phyloP scores from a whole-genome alignment of 1,284 basidiomycete species.

The Ceratobasidium theobromae region DNA sequence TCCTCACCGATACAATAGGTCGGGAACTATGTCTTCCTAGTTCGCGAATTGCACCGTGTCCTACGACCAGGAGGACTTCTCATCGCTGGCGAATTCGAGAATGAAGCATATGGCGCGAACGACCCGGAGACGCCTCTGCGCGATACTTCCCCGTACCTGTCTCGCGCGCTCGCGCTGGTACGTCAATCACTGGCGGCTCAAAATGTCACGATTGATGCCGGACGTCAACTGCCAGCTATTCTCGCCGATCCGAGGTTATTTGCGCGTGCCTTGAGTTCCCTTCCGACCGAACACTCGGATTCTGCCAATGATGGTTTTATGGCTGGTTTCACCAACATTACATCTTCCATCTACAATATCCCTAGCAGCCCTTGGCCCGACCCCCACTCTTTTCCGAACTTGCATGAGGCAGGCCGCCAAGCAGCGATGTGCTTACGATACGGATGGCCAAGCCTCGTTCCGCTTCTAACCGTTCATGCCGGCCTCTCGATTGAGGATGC shows the following conservation, averaged over 20 bases:
- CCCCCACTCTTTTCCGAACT: neutral
- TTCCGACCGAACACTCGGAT: neutral
- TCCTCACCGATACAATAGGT: neutral
- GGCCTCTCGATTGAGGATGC: constrained; percentile 21
- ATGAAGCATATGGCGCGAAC: neutral
- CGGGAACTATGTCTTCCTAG: constrained; percentile 1
- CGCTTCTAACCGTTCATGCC: constrained; percentile 1
- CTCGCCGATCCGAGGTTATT: constrained; percentile 1
- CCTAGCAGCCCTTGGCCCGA: constrained; percentile 18
- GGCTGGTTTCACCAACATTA: neutral
- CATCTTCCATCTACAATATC: neutral
- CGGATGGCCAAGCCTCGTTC: constrained; percentile 22
- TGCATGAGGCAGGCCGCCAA: constrained; percentile 21
- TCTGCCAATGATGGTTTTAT: constrained; percentile 9
- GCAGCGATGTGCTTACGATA: neutral
- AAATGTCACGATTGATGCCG: constrained; percentile 12
- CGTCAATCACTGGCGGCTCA: constrained; percentile 15
- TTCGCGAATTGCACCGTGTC: constrained; percentile 11
- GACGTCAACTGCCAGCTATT: constrained; percentile 2
- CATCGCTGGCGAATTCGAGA: constrained; percentile 4
- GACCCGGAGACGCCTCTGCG: neutral
- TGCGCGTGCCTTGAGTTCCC: neutral
- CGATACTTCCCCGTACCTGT: neutral
- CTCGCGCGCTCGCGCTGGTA: neutral
- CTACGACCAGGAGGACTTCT: constrained; percentile 19